Conservation (phyloP, 208 protist species). For the Blastocrithidia nonstop region DNA sequence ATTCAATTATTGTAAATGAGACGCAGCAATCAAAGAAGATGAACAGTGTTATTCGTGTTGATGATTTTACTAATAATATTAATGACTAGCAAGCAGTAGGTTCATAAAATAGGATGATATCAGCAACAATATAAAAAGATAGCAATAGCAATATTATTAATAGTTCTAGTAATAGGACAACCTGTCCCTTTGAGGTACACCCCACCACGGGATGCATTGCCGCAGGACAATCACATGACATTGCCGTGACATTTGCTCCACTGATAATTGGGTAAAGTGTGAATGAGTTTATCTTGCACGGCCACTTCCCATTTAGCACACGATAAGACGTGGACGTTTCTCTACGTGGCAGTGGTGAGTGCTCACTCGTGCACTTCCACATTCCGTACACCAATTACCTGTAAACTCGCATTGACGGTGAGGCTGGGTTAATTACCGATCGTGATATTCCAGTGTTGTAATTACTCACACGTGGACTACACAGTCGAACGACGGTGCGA, state of each 20-base stretch:
- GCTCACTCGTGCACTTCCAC: slow-evolving; percentile 95
- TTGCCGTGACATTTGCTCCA: slow-evolving; percentile 82
- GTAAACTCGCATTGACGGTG: slow-evolving; percentile 35
- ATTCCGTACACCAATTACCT: slow-evolving; percentile 76
- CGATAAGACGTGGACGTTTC: slow-evolving; percentile 21
- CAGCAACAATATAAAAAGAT: slow-evolving; percentile 2
- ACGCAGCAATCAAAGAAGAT: too few species aligned
- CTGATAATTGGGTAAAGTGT: slow-evolving; percentile 21
- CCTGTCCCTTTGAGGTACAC: slow-evolving; percentile 75
- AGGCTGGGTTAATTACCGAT: slow-evolving; percentile 14
- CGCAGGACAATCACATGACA: slow-evolving; percentile 18
- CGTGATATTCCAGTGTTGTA: slow-evolving; percentile 65
- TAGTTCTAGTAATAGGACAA: not conserved
- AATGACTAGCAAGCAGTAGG: too few species aligned
- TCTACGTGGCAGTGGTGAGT: slow-evolving; percentile 67
- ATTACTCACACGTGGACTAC: slow-evolving; percentile 84
- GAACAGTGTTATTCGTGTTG: too few species aligned
- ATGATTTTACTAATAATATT: too few species aligned
- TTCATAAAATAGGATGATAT: not conserved
- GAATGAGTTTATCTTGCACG: slow-evolving; percentile 20
- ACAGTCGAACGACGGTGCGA: slow-evolving; percentile 67
- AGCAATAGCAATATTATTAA: slow-evolving; percentile 1
- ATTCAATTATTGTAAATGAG: too few species aligned
- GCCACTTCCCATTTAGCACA: slow-evolving; percentile 42
- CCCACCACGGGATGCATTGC: slow-evolving; percentile 41